Percentiles rank a stretch among this genome's conserved stretches.
Conservation (phyloP, 176 grass and related monocot species). For the Tillandsia leiboldiana region DNA sequence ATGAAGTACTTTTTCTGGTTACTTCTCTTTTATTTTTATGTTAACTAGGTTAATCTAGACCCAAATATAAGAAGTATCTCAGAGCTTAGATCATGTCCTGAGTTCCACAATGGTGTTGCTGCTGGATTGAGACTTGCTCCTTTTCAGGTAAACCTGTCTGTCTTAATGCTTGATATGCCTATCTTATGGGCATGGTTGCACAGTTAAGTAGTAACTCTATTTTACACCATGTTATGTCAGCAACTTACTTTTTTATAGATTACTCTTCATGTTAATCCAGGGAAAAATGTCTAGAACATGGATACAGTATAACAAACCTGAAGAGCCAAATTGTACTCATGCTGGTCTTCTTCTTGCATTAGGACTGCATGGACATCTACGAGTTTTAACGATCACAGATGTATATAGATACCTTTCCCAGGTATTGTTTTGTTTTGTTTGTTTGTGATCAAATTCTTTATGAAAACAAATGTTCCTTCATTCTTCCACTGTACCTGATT, state of each 20-base stretch:
- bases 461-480: too few species aligned
- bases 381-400: slow-evolving; percentile 70
- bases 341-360: slow-evolving; percentile 90
- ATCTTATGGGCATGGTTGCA: neutral
- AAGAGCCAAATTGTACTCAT: slow-evolving; percentile 85
- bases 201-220: neutral
- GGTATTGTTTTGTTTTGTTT: slow-evolving; percentile 28
- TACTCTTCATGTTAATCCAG: slow-evolving; percentile 38
- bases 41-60: slow-evolving; percentile 87
- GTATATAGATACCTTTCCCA: slow-evolving; percentile 83
- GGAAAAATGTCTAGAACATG: slow-evolving; percentile 94
- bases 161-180: neutral
- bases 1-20: too few species aligned
- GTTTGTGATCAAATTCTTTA: neutral
- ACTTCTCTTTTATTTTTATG: neutral
- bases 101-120: slow-evolving; percentile 97
- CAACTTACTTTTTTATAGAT: neutral
- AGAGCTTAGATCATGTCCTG: slow-evolving; percentile 85
- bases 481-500: too few species aligned
- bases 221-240: neutral
- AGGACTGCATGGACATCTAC: slow-evolving; percentile 83
- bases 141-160: slow-evolving; percentile 54
- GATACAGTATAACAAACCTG: slow-evolving; percentile 94
- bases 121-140: slow-evolving; percentile 89
- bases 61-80: slow-evolving; percentile 64